These are phyloP conservation scores for Furcasterigmium sp. DNA, from an alignment of 2,329 filamentous ascomycete species.

Conservation along the genomic window DNA sequence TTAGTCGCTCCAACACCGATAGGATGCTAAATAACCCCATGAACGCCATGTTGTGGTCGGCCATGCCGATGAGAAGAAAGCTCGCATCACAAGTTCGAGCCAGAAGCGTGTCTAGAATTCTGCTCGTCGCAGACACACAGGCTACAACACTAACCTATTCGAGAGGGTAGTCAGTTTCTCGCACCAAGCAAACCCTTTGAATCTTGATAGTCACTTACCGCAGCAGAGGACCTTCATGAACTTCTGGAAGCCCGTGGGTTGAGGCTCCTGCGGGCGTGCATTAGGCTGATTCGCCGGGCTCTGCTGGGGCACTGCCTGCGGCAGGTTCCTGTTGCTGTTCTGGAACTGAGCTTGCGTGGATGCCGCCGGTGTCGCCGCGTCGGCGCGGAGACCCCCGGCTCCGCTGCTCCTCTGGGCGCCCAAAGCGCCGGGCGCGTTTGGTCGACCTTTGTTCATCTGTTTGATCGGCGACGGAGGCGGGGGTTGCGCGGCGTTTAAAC, in stretches of 20 bases:
- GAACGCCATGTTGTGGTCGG: too few relatives aligned
- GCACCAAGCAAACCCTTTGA: not conserved
- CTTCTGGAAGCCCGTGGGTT: slow-evolving; percentile 83
- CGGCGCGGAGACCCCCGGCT: slow-evolving; percentile 62
- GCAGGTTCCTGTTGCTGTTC: slow-evolving; percentile 85
- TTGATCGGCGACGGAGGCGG: slow-evolving; percentile 82
- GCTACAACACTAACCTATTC: slow-evolving; percentile 9
- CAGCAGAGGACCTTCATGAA: slow-evolving; percentile 91
- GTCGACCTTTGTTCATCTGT: slow-evolving; percentile 72
- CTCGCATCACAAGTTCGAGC: slow-evolving; percentile 3
- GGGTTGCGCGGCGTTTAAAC: slow-evolving; percentile 93
- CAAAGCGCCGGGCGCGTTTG: slow-evolving; percentile 71
- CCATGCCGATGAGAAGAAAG: slow-evolving; percentile 6
- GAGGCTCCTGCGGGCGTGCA: slow-evolving; percentile 59
- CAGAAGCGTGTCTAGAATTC: slow-evolving; percentile 4
- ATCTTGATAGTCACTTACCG: slow-evolving; percentile 45
- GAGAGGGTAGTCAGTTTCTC: slow-evolving; percentile 4
- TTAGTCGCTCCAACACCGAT: too few relatives aligned
- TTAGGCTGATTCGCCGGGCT: slow-evolving; percentile 51
- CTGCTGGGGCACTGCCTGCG: slow-evolving; percentile 58
- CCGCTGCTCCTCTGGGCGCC: slow-evolving; percentile 72
- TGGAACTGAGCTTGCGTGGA: slow-evolving; percentile 96
- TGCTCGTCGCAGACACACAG: slow-evolving; percentile 7
- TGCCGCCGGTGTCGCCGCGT: slow-evolving; percentile 77
- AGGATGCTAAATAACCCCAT: too few relatives aligned